Evolutionary conservation across 768 basidiomycete genomes (phyloP), one percentile per base, ranked within the genome.

Genomic region (Russula foetens): DNA sequence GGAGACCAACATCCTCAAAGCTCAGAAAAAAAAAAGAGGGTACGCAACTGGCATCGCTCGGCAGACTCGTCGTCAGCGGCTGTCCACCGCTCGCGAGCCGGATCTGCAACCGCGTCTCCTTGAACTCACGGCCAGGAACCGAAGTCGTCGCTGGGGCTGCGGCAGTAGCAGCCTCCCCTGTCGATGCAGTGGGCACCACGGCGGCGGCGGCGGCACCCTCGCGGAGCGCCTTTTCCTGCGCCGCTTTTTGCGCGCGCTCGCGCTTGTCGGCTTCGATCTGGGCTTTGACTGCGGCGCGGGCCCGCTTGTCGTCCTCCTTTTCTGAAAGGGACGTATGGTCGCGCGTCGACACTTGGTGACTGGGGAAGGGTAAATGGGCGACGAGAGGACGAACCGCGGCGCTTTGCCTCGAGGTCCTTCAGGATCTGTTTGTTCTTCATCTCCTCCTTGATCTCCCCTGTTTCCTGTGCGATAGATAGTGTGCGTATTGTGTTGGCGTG

Each of bases 221-320:
- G 33, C 95, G 82, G 7, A 95, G 70, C 0, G 94, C 95, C 71
- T 98, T 98, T 74, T 98, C 96, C 49, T 85, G 77, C 0, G 94
- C 94, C 1, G 85, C 79, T 68, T 90, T 94, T 69, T 89, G 93
- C 0, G 92, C 92, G 21, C 96, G 84, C 9, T 83, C 86, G 54
- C 83, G 82, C 75, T 94, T 98, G 76, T 97, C 95, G 0, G 86
- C 90, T 72, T 95, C 94, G 65, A 98, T 97, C 71, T 97, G 94
- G 0, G 89, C 91, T 70, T 92, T 93, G 69, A 98, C 78, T 0
- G 90, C 89, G 3, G 90, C 91, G 63, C 77, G 84, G 1, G 93
- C 95, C 68, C 85, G 86, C 12, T 85, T 85, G 51, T 98, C 96
- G 53, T 88, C 90, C 43, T 92, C 69, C 75, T 98, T 98, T 68